Evolutionary conservation across 352 stramenopile genomes (phyloP).

Genomic region (Phytophthora macrochlamydospora): DNA sequence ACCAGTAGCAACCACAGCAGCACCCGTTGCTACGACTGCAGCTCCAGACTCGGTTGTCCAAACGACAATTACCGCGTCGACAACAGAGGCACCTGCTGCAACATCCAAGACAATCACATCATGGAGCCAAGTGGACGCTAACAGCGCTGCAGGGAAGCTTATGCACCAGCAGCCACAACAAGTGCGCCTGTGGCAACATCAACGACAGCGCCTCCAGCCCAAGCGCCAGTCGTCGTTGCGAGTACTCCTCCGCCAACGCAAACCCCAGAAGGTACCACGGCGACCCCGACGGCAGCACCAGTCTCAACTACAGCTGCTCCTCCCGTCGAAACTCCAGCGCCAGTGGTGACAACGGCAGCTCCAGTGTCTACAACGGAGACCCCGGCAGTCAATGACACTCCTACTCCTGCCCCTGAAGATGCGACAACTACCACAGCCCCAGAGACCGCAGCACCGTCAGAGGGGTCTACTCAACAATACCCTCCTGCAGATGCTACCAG

Average conservation of each 20-base stretch:
- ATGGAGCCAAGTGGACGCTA: constrained; percentile 19
- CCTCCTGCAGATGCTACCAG: constrained; percentile 1
- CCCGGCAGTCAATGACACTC: background rate
- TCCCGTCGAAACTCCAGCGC: background rate
- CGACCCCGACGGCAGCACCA: background rate
- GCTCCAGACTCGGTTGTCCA: no score
- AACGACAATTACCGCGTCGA: constrained; percentile 3
- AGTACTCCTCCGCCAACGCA: background rate
- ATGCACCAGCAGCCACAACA: background rate
- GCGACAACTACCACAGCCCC: background rate
- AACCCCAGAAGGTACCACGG: constrained; percentile 2
- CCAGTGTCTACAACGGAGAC: constrained; percentile 13
- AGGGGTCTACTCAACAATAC: constrained; percentile 7
- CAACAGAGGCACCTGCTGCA: constrained; percentile 1
- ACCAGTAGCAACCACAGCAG: constrained; percentile 9
- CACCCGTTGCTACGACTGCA: background rate
- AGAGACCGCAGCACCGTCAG: background rate
- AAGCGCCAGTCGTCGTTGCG: background rate
- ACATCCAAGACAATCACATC: constrained; percentile 7
- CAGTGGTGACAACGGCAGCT: background rate
- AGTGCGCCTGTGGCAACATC: constrained; percentile 5
- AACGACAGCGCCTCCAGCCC: background rate
- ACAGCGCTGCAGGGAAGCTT: constrained; percentile 6
- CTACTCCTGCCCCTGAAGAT: constrained; percentile 1
- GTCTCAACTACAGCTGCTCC: background rate